Conservation (phyloP, 768 basidiomycete genomes). For the Tricholoma sp. region DNA sequence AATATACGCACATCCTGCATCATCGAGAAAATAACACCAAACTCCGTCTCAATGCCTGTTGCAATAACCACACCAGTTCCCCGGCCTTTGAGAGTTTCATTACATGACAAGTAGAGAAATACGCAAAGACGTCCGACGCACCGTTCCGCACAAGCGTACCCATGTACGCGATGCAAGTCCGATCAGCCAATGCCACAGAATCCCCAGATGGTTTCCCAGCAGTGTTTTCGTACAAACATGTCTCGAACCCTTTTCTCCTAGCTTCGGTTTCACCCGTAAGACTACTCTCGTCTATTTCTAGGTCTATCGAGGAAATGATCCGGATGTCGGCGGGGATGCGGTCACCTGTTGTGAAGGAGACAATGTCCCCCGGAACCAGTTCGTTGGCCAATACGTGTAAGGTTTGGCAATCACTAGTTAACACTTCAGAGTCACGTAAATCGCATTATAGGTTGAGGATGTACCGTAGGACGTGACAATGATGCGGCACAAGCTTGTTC, state of each 20-base stretch:
- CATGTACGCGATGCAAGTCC: slow-evolving; percentile 91
- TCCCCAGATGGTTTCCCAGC: slow-evolving; percentile 26
- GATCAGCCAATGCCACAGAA: slow-evolving; percentile 67
- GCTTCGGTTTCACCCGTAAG: slow-evolving; percentile 90
- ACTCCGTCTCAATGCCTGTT: slow-evolving; percentile 81
- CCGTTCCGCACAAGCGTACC: slow-evolving; percentile 92
- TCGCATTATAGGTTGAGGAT: slow-evolving; percentile 18
- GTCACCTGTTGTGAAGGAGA: slow-evolving; percentile 87
- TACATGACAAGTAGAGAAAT: neutral
- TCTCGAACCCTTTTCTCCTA: slow-evolving; percentile 58
- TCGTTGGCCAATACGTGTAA: slow-evolving; percentile 90
- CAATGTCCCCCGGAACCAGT: slow-evolving; percentile 92
- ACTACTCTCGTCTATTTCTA: slow-evolving; percentile 95
- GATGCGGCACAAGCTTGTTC: slow-evolving; percentile 95
- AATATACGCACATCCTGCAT: slow-evolving; percentile 78
- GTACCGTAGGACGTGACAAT: slow-evolving; percentile 82
- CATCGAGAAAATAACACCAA: slow-evolving; percentile 96
- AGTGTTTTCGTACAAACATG: slow-evolving; percentile 42
- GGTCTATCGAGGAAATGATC: slow-evolving; percentile 71
- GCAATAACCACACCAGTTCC: slow-evolving; percentile 89
- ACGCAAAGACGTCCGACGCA: slow-evolving; percentile 24
- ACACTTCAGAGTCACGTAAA: slow-evolving; percentile 18
- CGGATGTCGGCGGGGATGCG: slow-evolving; percentile 93
- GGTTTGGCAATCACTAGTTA: slow-evolving; percentile 50
- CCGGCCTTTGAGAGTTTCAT: slow-evolving; percentile 42